Conservation (phyloP, 192 early-diverging fungal genomes). For the Podila epicladia region DNA sequence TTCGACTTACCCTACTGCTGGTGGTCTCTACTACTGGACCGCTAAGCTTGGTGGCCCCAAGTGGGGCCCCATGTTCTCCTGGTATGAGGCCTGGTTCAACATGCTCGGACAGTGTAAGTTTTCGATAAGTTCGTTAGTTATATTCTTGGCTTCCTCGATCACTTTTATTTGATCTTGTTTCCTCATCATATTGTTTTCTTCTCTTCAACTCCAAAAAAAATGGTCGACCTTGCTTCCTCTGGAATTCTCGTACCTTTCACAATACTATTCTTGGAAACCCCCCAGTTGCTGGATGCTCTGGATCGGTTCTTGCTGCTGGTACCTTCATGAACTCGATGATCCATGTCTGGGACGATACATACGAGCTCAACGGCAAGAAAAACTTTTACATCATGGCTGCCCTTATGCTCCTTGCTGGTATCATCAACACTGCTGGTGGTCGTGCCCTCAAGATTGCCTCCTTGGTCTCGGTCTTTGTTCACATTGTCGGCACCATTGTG, state of each 20-base stretch:
- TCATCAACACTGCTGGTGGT: constrained; percentile 46
- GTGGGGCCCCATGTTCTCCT: constrained; percentile 54
- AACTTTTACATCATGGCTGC: constrained; percentile 47
- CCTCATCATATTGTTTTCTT: neutral
- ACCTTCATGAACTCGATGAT: constrained; percentile 37
- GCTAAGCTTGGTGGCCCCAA: constrained; percentile 50
- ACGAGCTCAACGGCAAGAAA: constrained; percentile 16
- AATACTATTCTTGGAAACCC: neutral
- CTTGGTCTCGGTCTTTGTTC: constrained; percentile 35
- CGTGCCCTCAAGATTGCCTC: constrained; percentile 44
- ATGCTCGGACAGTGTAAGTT: constrained; percentile 49
- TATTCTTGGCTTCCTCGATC: neutral
- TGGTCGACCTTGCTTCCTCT: neutral
- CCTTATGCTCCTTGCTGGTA: constrained; percentile 28
- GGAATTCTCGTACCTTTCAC: neutral
- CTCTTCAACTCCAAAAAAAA: neutral
- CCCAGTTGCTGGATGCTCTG: constrained; percentile 44
- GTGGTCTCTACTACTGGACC: constrained; percentile 48
- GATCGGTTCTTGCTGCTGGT: constrained; percentile 40
- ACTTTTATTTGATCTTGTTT: neutral
- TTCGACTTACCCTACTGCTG: constrained; percentile 59
- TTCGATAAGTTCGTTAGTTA: neutral
- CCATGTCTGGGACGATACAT: constrained; percentile 23
- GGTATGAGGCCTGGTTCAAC: constrained; percentile 57
- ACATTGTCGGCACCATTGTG: constrained; percentile 44